These are phyloP conservation scores for Boletus vinaceobasis DNA, from an alignment of 768 basidiomycete genomes.

Conservation along the genomic window DNA sequence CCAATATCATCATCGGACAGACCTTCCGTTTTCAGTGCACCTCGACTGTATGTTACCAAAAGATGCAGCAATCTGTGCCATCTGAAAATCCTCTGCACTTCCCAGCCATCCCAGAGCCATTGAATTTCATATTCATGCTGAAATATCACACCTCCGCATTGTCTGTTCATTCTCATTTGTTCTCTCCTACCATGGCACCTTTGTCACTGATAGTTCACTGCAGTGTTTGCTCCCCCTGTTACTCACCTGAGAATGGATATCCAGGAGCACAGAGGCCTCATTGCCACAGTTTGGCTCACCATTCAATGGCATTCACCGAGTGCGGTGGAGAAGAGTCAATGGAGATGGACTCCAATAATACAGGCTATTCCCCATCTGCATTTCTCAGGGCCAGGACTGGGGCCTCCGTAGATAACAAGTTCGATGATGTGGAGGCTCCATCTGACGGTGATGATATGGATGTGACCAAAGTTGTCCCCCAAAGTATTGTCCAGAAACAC, in stretches of 20 bases:
- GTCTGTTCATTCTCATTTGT: conserved; percentile 26
- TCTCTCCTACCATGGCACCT: conserved; percentile 38
- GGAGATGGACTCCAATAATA: conserved; percentile 66
- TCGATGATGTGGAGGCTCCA: conserved; percentile 31
- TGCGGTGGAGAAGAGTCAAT: conserved; percentile 53
- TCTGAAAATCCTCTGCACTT: conserved; percentile 4
- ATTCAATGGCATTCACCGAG: conserved; percentile 48
- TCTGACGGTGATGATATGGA: conserved; percentile 62
- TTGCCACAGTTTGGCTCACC: conserved; percentile 57
- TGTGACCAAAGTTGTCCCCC: conserved; percentile 58
- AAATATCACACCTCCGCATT: conserved; percentile 24
- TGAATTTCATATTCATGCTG: conserved; percentile 36
- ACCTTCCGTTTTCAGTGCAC: conserved; percentile 20
- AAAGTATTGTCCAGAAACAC: conserved; percentile 48
- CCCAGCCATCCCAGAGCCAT: conserved; percentile 23
- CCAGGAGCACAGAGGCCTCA: conserved; percentile 48
- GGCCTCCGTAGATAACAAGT: conserved; percentile 33
- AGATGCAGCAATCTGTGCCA: background rate
- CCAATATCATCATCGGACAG: conserved; percentile 2
- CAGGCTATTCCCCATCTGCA: conserved; percentile 47
- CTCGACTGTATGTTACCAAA: conserved; percentile 24
- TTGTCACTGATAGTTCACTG: conserved; percentile 53
- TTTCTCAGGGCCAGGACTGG: conserved; percentile 41
- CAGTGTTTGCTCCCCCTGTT: conserved; percentile 65
- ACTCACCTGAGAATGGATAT: conserved; percentile 66